Percentiles rank a stretch among this genome's conserved stretches.
Evolutionary conservation across 306 rosid species (phyloP).

Genomic region (Begonia fuchsioides): DNA sequence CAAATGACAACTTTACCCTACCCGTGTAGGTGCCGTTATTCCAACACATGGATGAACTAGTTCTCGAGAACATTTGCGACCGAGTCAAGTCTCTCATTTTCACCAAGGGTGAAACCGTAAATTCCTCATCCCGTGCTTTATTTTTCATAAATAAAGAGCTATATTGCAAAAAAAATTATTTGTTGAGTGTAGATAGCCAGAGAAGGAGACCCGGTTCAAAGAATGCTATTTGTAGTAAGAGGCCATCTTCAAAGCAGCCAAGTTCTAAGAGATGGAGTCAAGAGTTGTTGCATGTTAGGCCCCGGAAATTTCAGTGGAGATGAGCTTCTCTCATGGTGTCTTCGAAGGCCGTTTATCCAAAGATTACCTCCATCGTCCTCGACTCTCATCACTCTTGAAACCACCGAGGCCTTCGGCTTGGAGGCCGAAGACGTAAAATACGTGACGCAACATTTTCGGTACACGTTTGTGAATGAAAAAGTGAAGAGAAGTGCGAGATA

Average conservation of each 20-base stretch:
- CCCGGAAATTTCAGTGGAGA: conserved; percentile 94
- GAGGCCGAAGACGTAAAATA: conserved; percentile 78
- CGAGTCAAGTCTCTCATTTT: conserved; percentile 86
- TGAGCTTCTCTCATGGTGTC: conserved; percentile 88
- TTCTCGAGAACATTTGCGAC: conserved; percentile 82
- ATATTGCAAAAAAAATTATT: not conserved
- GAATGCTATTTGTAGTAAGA: conserved; percentile 86
- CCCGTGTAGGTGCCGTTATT: conserved; percentile 58
- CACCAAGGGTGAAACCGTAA: conserved; percentile 88
- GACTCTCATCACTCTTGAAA: conserved; percentile 59
- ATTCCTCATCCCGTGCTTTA: not conserved
- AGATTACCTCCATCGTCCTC: conserved; percentile 68
- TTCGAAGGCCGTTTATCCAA: conserved; percentile 64
- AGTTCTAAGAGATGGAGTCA: conserved; percentile 67
- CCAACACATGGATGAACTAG: conserved; percentile 92
- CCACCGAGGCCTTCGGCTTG: conserved; percentile 75
- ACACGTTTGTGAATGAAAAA: conserved; percentile 80
- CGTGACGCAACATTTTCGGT: conserved; percentile 85
- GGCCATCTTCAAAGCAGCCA: conserved; percentile 94
- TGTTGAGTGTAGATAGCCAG: conserved; percentile 34
- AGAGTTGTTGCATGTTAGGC: conserved; percentile 88
- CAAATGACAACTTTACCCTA: too few relatives aligned
- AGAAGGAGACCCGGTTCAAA: conserved; percentile 89
- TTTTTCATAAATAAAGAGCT: not conserved
- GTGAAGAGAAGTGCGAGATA: conserved; percentile 83